phyloP scores from a whole-genome alignment of 306 rosid species.

The Oxytropis ochrocephala region DNA sequence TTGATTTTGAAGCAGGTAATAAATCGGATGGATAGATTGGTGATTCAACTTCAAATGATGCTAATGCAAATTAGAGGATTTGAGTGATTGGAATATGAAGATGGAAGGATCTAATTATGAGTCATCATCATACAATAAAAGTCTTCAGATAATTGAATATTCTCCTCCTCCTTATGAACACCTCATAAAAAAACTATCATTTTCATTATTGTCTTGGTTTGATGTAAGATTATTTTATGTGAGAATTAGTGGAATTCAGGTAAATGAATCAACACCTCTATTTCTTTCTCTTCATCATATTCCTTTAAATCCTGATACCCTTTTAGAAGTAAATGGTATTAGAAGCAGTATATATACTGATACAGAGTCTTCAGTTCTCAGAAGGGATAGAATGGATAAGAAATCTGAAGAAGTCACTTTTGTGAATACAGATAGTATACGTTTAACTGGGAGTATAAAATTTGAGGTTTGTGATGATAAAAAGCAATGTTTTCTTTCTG shows the following conservation, averaged over 20 bases:
- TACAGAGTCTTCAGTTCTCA: slow-evolving; percentile 69
- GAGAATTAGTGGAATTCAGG: slow-evolving; percentile 61
- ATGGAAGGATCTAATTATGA: slow-evolving; percentile 51
- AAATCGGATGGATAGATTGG: slow-evolving; percentile 27
- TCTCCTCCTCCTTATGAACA: slow-evolving; percentile 68
- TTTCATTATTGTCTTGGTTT: slow-evolving; percentile 62
- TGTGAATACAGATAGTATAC: slow-evolving; percentile 77
- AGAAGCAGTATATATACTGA: slow-evolving; percentile 56
- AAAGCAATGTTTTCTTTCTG: slow-evolving; percentile 64
- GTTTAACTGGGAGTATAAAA: slow-evolving; percentile 67
- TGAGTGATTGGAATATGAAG: slow-evolving; percentile 46
- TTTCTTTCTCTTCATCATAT: slow-evolving; percentile 64
- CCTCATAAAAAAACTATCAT: slow-evolving; percentile 39
- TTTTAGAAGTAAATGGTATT: slow-evolving; percentile 79
- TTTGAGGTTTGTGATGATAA: slow-evolving; percentile 75
- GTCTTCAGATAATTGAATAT: slow-evolving; percentile 54
- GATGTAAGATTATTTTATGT: slow-evolving; percentile 88
- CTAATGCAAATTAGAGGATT: slow-evolving; percentile 18
- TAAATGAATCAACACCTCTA: slow-evolving; percentile 65
- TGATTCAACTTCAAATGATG: slow-evolving; percentile 10
- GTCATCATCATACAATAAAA: slow-evolving; percentile 16
- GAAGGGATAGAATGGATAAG: slow-evolving; percentile 83
- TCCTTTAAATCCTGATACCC: slow-evolving; percentile 73
- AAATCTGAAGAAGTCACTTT: slow-evolving; percentile 80
- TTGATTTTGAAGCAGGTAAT: slow-evolving; percentile 29